Conservation (phyloP, 768 basidiomycete species). For the Boletus tylopilopsis region DNA sequence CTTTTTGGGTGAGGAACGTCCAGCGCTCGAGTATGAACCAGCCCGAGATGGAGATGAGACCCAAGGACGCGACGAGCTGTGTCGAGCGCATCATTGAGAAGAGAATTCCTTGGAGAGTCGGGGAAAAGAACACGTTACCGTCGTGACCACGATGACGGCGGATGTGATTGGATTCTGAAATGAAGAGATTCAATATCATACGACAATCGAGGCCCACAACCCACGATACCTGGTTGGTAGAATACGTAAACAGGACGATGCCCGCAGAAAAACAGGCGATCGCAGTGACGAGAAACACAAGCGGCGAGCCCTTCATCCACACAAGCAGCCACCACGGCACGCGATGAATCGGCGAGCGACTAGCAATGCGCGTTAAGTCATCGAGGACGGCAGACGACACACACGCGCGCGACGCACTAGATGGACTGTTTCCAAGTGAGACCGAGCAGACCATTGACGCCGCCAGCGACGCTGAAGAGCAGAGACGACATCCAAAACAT, state of each 20-base stretch:
- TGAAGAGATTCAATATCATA: background rate
- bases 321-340: conserved; percentile 59
- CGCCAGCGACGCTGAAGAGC: conserved; percentile 49
- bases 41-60: conserved; percentile 44
- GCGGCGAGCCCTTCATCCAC: conserved; percentile 81
- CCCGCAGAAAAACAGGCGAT: conserved; percentile 80
- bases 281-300: conserved; percentile 78
- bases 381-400: background rate
- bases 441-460: conserved; percentile 49
- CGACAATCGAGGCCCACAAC: too few relatives aligned
- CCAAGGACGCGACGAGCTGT: conserved; percentile 34
- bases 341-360: conserved; percentile 49
- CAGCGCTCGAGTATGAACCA: conserved; percentile 52
- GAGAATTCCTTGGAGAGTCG: too few relatives aligned
- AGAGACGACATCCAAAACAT: conserved; percentile 52
- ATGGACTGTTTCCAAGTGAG: conserved; percentile 54
- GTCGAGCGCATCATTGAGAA: too few relatives aligned
- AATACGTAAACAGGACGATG: conserved; percentile 70
- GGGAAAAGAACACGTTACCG: too few relatives aligned
- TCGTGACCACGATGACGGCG: conserved; percentile 69
- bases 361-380: background rate
- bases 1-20: conserved; percentile 40
- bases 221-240: conserved; percentile 64
- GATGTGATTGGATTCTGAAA: conserved; percentile 55
- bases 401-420: conserved; percentile 34